Evolutionary conservation across 257 asterid genomes (phyloP), one percentile per base, ranked within the genome.

Genomic region (Fraxinus anomala): DNA sequence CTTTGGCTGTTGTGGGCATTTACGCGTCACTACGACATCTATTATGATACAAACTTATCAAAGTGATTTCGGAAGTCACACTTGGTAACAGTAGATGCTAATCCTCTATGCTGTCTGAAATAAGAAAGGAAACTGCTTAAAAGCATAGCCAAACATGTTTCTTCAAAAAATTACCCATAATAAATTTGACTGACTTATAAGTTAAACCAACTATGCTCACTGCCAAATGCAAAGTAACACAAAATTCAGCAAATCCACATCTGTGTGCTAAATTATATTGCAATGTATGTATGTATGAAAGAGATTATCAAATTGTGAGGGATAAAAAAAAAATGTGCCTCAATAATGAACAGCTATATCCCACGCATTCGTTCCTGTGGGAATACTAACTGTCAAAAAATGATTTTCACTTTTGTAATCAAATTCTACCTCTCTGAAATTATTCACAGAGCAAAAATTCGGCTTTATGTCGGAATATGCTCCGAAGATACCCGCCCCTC

Each of bases 401-500:
- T 82, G 81, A 5, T 83, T 37, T 65, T 88, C 80, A 16, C 70
- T 79, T 70, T 78, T 76, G 78, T 66, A 86, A 16, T 78, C 33
- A 13, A 82, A 86, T 14, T 72, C 84, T 74, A 39, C 80, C 59
- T 80, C 83, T 26, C 80, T 56, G 81, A 34, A 66, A 56, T 63
- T 63, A 63, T 89, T 83, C 71, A 89, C 80, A 47, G 36, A 49
- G 85, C 94, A 88, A 40, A 59, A 8, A 77, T 79, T 83, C 9
- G 94, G 92, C 63, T 79, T 70, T 72, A 31, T 44, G 81, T 73
- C 80, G 16, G 87, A 85, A 79, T 85, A 88, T 59, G 87, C 89
- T 75, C 90, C 94, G 30, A 90, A 86, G 65, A 68, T 70, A 30
- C 91, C 91, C 61, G 16, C 80, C 3, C 92, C 94, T 78, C 91